These are phyloP conservation scores for Neurospora pannonica DNA, from an alignment of 495 filamentous ascomycete genomes.

Conservation along the genomic window DNA sequence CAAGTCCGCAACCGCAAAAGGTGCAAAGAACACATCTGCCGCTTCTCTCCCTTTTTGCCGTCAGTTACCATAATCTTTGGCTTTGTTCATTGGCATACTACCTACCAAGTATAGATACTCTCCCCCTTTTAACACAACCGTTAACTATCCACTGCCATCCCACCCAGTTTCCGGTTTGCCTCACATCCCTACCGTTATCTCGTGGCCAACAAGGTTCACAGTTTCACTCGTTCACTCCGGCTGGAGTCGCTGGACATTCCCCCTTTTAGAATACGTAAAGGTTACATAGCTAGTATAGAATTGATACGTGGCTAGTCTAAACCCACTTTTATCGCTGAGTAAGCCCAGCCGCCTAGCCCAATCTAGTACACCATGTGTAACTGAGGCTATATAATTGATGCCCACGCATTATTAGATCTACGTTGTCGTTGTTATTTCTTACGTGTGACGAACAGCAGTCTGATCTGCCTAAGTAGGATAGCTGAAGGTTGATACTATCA, in stretches of 20 bases:
- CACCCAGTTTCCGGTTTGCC: neutral
- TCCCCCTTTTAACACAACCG: neutral
- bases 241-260: neutral
- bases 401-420: no score
- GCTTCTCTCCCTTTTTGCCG: neutral
- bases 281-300: no score
- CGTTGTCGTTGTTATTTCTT: no score
- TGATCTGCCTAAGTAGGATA: no score
- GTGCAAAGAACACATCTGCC: neutral
- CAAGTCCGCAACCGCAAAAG: neutral
- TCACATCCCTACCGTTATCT: neutral
- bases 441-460: no score
- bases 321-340: no score
- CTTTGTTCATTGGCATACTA: neutral
- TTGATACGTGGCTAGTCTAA: no score
- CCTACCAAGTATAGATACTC: no score
- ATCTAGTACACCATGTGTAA: no score
- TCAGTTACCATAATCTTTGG: neutral
- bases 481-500: no score
- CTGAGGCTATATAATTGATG: no score
- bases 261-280: neutral
- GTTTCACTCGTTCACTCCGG: neutral
- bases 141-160: neutral
- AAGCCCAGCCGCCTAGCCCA: no score
- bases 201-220: neutral